phyloP scores from a whole-genome alignment of 257 asterid species.

The Hygrophila difformis region DNA sequence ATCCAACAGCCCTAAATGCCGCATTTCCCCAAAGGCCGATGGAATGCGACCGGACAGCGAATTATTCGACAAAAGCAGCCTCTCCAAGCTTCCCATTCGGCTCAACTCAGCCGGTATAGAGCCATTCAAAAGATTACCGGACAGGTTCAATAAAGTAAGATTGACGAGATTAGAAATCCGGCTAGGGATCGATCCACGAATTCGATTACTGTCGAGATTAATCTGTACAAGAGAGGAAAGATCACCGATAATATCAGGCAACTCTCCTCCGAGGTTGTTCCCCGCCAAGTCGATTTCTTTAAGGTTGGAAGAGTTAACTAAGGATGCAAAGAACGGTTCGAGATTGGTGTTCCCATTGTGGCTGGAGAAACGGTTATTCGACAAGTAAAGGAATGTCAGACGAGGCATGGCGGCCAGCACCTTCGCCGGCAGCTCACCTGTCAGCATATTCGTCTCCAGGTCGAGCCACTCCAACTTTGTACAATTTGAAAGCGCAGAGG shows the following conservation, averaged over 20 bases:
- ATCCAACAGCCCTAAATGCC: constrained; percentile 75
- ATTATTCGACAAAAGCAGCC: constrained; percentile 54
- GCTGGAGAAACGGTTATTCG: constrained; percentile 53
- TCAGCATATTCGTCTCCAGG: constrained; percentile 45
- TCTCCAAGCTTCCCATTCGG: constrained; percentile 46
- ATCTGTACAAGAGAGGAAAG: constrained; percentile 53
- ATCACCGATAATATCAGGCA: constrained; percentile 62
- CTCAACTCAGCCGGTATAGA: constrained; percentile 29
- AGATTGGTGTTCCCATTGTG: constrained; percentile 49
- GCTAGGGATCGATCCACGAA: constrained; percentile 55
- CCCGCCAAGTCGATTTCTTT: constrained; percentile 69
- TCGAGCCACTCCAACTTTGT: constrained; percentile 69
- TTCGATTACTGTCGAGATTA: constrained; percentile 52
- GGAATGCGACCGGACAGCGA: constrained; percentile 59
- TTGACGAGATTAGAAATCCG: constrained; percentile 51
- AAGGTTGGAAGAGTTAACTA: constrained; percentile 43
- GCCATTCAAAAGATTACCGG: constrained; percentile 62
- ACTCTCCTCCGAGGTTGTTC: constrained; percentile 56
- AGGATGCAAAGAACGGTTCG: constrained; percentile 51
- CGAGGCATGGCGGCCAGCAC: constrained; percentile 33
- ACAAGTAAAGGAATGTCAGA: constrained; percentile 51
- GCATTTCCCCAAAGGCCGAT: constrained; percentile 37
- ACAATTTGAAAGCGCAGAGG: constrained; percentile 49
- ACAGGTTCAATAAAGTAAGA: constrained; percentile 57
- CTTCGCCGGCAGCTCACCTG: constrained; percentile 52